Conservation (phyloP, 2,329 filamentous ascomycete genomes). For the Emergomyces pasteurianus region DNA sequence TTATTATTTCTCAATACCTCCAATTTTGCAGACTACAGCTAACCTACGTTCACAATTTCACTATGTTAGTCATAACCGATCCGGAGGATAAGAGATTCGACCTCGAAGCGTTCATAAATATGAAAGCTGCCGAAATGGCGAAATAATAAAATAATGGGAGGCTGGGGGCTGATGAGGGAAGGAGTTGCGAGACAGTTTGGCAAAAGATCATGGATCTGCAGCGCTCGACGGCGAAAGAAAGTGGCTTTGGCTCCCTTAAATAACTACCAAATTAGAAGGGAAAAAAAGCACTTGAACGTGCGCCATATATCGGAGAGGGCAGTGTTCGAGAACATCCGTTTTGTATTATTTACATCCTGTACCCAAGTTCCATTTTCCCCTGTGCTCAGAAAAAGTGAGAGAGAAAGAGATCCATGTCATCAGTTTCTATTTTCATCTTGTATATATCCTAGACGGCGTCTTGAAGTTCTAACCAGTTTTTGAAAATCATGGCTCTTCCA, state of each 20-base stretch:
- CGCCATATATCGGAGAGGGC: slow-evolving; percentile 3
- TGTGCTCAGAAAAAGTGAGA: slow-evolving; percentile 29
- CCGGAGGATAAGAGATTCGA: slow-evolving; percentile 84
- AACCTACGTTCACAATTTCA: background rate
- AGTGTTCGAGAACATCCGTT: slow-evolving; percentile 22
- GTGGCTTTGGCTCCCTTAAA: background rate
- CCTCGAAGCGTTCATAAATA: slow-evolving; percentile 69
- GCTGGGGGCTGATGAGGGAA: slow-evolving; percentile 9
- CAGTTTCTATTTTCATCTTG: slow-evolving; percentile 28
- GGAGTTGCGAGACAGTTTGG: background rate
- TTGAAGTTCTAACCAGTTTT: background rate
- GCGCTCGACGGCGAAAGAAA: background rate
- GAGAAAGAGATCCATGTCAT: slow-evolving; percentile 17
- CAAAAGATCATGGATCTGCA: background rate
- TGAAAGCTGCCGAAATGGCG: slow-evolving; percentile 39
- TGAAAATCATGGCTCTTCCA: background rate
- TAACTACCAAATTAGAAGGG: background rate
- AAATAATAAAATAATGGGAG: slow-evolving; percentile 20
- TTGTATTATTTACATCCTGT: slow-evolving; percentile 27
- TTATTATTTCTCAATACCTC: background rate
- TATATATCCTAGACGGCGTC: slow-evolving; percentile 13
- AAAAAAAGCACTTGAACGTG: background rate
- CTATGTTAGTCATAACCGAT: slow-evolving; percentile 54
- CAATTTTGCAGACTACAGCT: background rate
- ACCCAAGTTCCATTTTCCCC: slow-evolving; percentile 22